phyloP scores from a whole-genome alignment of 305 asterid genomes.

The Striga hermonthica region DNA sequence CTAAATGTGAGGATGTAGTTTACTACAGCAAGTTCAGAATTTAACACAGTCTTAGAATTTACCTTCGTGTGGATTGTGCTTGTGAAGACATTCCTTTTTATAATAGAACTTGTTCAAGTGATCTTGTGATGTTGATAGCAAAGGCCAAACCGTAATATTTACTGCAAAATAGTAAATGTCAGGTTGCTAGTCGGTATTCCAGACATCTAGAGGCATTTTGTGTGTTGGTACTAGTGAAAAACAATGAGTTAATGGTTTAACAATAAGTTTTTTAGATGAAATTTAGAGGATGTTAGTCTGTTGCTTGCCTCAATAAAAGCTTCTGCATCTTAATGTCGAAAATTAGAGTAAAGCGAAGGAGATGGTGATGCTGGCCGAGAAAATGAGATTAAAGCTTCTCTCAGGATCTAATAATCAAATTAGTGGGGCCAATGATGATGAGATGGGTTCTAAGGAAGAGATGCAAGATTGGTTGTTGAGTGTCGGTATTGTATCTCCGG shows the following conservation, averaged over 20 bases:
- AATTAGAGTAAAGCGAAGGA: slow-evolving; percentile 81
- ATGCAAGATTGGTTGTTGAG: slow-evolving; percentile 96
- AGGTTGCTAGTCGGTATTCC: background rate
- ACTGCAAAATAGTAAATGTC: slow-evolving; percentile 7
- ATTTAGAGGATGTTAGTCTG: slow-evolving; percentile 6
- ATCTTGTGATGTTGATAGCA: background rate
- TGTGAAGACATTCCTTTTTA: slow-evolving; percentile 5
- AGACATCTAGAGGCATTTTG: background rate
- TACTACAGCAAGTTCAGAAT: slow-evolving; percentile 5
- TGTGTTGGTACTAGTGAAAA: background rate
- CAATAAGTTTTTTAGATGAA: background rate
- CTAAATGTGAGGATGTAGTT: slow-evolving; percentile 8
- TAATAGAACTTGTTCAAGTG: background rate
- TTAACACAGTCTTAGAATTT: slow-evolving; percentile 14
- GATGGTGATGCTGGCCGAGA: slow-evolving; percentile 97
- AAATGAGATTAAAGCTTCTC: slow-evolving; percentile 85
- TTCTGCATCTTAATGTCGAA: slow-evolving; percentile 23
- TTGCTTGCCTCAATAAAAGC: slow-evolving; percentile 9
- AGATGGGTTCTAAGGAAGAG: slow-evolving; percentile 89
- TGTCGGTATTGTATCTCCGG: slow-evolving; percentile 93
- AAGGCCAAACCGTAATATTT: background rate
- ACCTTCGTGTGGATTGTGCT: background rate
- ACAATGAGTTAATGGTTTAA: slow-evolving; percentile 13
- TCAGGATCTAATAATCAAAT: slow-evolving; percentile 67
- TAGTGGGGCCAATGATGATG: slow-evolving; percentile 63